These are phyloP conservation scores for Trypethelium eluteriae DNA, from an alignment of 495 filamentous ascomycete genomes.

Conservation along the genomic window DNA sequence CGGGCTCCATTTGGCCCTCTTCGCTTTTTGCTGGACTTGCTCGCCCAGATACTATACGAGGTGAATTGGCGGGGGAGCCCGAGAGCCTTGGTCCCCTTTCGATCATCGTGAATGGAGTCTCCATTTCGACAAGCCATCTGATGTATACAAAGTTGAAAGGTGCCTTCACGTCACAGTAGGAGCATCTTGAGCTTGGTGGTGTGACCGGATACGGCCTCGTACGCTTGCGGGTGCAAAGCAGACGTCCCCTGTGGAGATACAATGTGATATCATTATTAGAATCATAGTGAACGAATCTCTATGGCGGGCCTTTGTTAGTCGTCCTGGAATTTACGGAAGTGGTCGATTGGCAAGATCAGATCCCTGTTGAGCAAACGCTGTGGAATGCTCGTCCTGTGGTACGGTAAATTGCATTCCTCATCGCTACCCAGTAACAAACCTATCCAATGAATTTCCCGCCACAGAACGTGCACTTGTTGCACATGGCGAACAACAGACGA, in stretches of 20 bases:
- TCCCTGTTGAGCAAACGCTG: slow-evolving; percentile 6
- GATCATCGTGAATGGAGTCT: neutral
- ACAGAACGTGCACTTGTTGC: slow-evolving; percentile 18
- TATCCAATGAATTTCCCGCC: slow-evolving; percentile 19
- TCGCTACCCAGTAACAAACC: neutral
- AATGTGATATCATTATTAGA: neutral
- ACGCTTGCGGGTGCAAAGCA: neutral
- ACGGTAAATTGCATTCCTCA: slow-evolving; percentile 11
- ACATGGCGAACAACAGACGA: slow-evolving; percentile 14
- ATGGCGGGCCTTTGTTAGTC: neutral
- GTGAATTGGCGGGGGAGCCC: slow-evolving; percentile 11
- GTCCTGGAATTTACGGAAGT: slow-evolving; percentile 9
- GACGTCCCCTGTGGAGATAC: neutral
- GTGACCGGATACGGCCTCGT: neutral
- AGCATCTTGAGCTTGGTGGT: neutral
- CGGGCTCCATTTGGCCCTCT: slow-evolving; percentile 13
- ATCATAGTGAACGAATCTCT: neutral
- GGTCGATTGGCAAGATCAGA: neutral
- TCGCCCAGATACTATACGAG: slow-evolving; percentile 5
- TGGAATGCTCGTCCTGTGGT: neutral
- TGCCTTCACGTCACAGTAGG: neutral
- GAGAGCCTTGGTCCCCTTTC: neutral
- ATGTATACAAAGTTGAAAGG: neutral
- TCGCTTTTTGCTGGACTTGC: slow-evolving; percentile 13
- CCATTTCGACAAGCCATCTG: neutral